Evolutionary conservation across 2,329 filamentous ascomycete species (phyloP), one percentile per base, ranked within the genome.

Genomic region (Pyrenochaeta sp.): DNA sequence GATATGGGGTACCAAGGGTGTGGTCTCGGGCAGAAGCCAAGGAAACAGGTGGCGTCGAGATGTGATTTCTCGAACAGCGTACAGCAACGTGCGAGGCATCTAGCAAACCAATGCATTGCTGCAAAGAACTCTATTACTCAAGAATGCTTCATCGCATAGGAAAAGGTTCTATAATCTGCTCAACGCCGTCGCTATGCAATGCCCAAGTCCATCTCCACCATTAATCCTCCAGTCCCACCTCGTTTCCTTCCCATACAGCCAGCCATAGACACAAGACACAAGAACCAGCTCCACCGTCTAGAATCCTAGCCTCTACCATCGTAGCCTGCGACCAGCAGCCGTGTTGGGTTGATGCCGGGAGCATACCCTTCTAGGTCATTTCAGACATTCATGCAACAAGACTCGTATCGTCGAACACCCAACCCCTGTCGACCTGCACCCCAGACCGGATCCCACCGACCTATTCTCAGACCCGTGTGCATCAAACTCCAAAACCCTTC

Each of bases 141-240:
- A 9, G 11, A n/a, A 20, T 13, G 18, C 22, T 17, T 10, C 11
- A 27, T 23, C 23, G 32, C 26, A 31, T 27, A 23, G 21, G 38
- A 35, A 34, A 20, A 30, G 23, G 38, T 42, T 21, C 28, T 14
- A 30, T 38, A 18, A 23, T 26, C 41, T 40, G 40, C 40, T 53
- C 58, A 56, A 58, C 63, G 62, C 61, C 64, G 54, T 59, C 63
- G 61, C 64, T 65, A 65, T 65, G 61, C 61, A 61, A 44, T 45
- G 38, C 44, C 34, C 29, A 10, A 27, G 10, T 23, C 31, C 44
- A 41, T 18, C 7, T 34, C 35, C 23, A 31, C 44, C 20, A 45
- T 22, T 36, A 35, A 14, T n/a, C 11, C 17, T 13, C n/a, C 31
- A 13, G 13, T 39, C 32, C 40, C 44, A 23, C 19, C 35, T 39